Conservation (phyloP, 1,284 basidiomycete species). For the Tylopilus sp. region DNA sequence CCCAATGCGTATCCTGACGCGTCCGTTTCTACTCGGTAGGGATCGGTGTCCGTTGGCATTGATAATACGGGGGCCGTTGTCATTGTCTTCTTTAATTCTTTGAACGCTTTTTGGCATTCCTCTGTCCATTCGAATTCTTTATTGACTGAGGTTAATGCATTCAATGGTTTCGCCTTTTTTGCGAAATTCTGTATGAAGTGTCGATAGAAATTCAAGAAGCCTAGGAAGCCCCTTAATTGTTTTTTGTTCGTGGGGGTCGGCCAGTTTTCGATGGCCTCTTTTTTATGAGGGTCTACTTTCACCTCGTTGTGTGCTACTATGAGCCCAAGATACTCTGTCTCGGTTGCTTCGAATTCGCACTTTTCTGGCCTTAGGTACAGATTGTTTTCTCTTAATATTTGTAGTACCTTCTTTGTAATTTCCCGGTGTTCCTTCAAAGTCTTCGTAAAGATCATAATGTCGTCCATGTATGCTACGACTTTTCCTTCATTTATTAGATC, state of each 20-base stretch:
- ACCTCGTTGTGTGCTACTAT: not conserved
- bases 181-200: not conserved
- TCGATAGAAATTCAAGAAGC: not conserved
- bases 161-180: accelerated
- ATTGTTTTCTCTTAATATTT: not conserved
- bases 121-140: not conserved
- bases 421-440: not conserved
- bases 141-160: not conserved
- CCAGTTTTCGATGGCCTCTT: not conserved
- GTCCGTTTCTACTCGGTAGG: not conserved
- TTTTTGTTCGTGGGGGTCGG: not conserved
- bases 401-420: not conserved
- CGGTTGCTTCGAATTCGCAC: not conserved
- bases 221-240: not conserved
- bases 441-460: not conserved
- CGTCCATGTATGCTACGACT: not conserved
- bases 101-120: not conserved
- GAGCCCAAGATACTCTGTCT: not conserved
- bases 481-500: not conserved
- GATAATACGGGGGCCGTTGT: not conserved
- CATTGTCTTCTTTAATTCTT: accelerated
- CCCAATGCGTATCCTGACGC: not conserved
- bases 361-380: not conserved
- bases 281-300: not conserved
- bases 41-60: not conserved